These are phyloP conservation scores for Nicotiana benthamiana DNA, from an alignment of 257 asterid genomes.

Conservation along the genomic window DNA sequence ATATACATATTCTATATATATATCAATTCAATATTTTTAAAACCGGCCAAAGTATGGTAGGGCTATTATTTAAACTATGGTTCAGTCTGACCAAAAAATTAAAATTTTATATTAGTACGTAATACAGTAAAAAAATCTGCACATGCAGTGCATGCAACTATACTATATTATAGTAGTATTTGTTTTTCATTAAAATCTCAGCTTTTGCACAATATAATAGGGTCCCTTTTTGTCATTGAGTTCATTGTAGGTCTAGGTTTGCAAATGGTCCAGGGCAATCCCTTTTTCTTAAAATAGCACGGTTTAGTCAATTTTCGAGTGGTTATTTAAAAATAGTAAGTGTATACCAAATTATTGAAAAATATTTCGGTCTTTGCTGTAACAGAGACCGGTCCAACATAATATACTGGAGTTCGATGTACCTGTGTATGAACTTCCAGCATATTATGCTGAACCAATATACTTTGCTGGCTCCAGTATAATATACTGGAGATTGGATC, in stretches of 20 bases:
- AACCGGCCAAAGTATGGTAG: not conserved
- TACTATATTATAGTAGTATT: not conserved
- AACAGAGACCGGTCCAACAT: no score
- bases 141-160: slow-evolving; percentile 4
- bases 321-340: no score
- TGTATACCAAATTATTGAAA: no score
- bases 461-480: no score
- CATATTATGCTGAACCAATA: no score
- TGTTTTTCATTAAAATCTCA: not conserved
- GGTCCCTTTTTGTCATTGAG: not conserved
- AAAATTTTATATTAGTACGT: not conserved
- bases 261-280: not conserved
- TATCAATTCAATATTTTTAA: not conserved
- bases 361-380: no score
- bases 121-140: not conserved
- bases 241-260: not conserved
- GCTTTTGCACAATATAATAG: not conserved
- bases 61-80: not conserved
- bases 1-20: not conserved
- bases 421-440: no score
- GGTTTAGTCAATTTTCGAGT: no score
- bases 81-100: not conserved
- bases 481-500: no score
- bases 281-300: no score
- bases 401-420: no score